Evolutionary conservation across 805 yeast genomes (phyloP).

Genomic region (Schwanniomyces vanrijiae): DNA sequence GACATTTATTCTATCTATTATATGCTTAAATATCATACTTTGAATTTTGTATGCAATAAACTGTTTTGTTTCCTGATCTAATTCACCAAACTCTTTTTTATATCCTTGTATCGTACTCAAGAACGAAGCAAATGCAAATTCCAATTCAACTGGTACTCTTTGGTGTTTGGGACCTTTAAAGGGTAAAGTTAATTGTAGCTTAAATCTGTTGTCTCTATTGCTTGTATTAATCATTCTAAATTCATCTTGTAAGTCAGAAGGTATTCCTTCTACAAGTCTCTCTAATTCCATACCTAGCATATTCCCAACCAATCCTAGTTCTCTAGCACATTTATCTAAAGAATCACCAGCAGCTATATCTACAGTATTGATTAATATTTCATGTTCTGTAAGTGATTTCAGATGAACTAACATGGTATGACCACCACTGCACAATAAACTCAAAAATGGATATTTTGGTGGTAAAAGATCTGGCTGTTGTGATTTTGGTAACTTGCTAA

Average conservation of each 20-base stretch:
- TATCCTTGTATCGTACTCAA: constrained; percentile 50
- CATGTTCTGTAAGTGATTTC: constrained; percentile 60
- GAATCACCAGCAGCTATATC: constrained; percentile 96
- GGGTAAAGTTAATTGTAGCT: constrained; percentile 29
- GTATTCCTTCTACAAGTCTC: constrained; percentile 39
- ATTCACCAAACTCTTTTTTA: constrained; percentile 12
- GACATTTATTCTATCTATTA: constrained; percentile 60
- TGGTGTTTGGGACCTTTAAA: constrained; percentile 30
- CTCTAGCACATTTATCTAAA: constrained; percentile 88
- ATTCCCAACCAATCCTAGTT: constrained; percentile 73
- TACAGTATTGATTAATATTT: constrained; percentile 67
- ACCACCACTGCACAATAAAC: constrained; percentile 87
- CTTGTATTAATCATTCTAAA: constrained; percentile 20
- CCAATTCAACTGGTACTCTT: constrained; percentile 24
- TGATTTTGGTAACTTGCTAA: constrained; percentile 34
- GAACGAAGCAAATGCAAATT: constrained; percentile 79
- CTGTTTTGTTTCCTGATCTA: constrained; percentile 34
- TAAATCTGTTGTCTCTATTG: constrained; percentile 21
- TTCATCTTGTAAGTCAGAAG: constrained; percentile 23
- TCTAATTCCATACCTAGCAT: constrained; percentile 89
- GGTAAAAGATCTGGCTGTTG: constrained; percentile 47
- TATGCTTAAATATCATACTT: constrained; percentile 67
- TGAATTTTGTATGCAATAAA: constrained; percentile 62
- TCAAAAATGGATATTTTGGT: constrained; percentile 67
- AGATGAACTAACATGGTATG: constrained; percentile 87